Evolutionary conservation across 2,329 filamentous ascomycete genomes (phyloP).

Genomic region (Hypoxylon sp.): DNA sequence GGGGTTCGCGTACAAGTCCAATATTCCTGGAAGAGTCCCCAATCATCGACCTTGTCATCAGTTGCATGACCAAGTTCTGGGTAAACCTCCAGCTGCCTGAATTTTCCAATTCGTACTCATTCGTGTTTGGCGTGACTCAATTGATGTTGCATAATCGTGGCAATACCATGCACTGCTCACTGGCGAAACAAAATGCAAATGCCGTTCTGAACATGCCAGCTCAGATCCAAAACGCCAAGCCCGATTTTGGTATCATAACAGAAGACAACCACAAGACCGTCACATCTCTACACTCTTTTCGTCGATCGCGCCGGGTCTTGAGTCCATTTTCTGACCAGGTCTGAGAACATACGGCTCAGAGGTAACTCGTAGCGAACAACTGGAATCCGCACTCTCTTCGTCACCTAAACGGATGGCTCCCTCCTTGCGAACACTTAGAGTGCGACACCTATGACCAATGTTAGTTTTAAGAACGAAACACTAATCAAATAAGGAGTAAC

Average conservation of each 20-base stretch:
- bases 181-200: conserved; percentile 33
- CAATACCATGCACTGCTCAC: conserved; percentile 9
- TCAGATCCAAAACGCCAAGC: conserved; percentile 41
- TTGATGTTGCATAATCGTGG: conserved; percentile 22
- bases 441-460: conserved; percentile 35
- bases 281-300: conserved; percentile 30
- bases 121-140: conserved; percentile 26
- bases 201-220: conserved; percentile 31
- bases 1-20: conserved; percentile 19
- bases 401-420: conserved; percentile 47
- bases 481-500: background rate
- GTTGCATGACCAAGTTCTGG: conserved; percentile 9
- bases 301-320: conserved; percentile 20
- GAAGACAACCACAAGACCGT: conserved; percentile 8
- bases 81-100: conserved; percentile 1
- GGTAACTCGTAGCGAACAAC: conserved; percentile 5
- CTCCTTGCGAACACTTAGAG: conserved; percentile 29
- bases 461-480: conserved; percentile 27
- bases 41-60: conserved; percentile 2
- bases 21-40: conserved; percentile 10
- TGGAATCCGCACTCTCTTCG: conserved; percentile 26
- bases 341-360: conserved; percentile 10
- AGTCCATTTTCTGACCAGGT: conserved; percentile 24
- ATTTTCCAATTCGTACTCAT: conserved; percentile 19
- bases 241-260: conserved; percentile 41